Conservation (phyloP, 75 land plant genomes). For the Picea glauca region DNA sequence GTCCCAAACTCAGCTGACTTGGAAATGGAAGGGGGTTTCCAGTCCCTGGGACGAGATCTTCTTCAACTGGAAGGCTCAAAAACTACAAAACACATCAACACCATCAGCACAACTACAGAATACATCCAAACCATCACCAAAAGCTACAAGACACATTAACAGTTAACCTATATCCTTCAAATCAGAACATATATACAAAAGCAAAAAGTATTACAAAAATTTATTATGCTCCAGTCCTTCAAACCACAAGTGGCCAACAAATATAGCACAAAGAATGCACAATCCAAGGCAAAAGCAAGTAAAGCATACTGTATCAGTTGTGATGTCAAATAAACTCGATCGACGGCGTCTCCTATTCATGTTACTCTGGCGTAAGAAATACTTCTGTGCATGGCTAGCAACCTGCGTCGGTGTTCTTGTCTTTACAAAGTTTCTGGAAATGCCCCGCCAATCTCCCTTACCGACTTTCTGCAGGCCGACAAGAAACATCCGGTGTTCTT, state of each 20-base stretch:
- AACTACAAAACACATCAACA: constrained; percentile 4
- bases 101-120: not conserved
- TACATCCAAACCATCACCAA: too few relatives aligned
- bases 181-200: not conserved
- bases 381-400: constrained; percentile 69
- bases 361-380: constrained; percentile 48
- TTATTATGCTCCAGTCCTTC: too few relatives aligned
- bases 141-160: not conserved
- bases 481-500: constrained; percentile 48
- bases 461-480: constrained; percentile 56
- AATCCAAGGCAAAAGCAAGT: not conserved
- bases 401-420: constrained; percentile 67
- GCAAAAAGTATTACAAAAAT: not conserved
- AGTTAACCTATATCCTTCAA: not conserved
- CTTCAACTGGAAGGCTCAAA: constrained; percentile 8
- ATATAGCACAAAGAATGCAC: too few relatives aligned
- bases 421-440: constrained; percentile 53
- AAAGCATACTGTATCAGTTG: constrained; percentile 8
- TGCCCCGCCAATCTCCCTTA: constrained; percentile 64
- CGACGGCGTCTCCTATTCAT: constrained; percentile 47
- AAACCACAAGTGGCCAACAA: not conserved
- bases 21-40: constrained; percentile 6
- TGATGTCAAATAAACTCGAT: constrained; percentile 56
- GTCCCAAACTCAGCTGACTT: not conserved
- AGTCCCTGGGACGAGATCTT: not conserved